Conservation (phyloP, 225 moss, liverwort and hornwort species). For the Takakia lepidozioides region DNA sequence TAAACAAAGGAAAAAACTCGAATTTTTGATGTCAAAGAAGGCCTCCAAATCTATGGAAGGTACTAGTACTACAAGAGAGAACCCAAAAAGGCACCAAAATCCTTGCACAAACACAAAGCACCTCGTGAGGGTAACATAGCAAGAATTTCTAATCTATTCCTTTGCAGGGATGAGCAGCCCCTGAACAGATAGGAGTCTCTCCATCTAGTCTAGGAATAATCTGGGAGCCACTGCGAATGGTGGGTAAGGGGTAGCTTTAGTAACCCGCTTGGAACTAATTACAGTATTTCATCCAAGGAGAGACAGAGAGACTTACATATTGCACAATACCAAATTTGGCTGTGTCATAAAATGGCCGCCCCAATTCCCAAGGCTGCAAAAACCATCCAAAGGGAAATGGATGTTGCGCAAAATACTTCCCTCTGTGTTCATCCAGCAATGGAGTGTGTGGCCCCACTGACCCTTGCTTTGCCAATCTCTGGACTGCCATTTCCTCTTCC, state of each 20-base stretch:
- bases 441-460: slow-evolving; percentile 46
- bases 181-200: too few species aligned
- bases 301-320: slow-evolving; percentile 49
- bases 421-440: slow-evolving; percentile 43
- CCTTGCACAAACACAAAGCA: too few species aligned
- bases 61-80: too few species aligned
- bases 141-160: too few species aligned
- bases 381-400: slow-evolving; percentile 61
- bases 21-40: too few species aligned
- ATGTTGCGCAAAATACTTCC: slow-evolving; percentile 51
- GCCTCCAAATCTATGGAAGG: too few species aligned
- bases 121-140: too few species aligned
- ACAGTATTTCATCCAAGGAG: background rate
- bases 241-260: background rate
- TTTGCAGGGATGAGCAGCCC: background rate
- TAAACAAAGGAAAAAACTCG: too few species aligned
- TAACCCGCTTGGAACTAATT: background rate
- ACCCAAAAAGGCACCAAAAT: too few species aligned
- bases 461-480: slow-evolving; percentile 67
- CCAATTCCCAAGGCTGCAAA: slow-evolving; percentile 56
- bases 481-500: slow-evolving; percentile 69
- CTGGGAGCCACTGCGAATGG: background rate
- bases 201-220: too few species aligned
- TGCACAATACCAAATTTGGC: slow-evolving; percentile 95
- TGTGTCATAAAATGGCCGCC: slow-evolving; percentile 68